Evolutionary conservation across 1,139 yeast genomes (phyloP).

Genomic region (Cylindricascospora bacillispora): DNA sequence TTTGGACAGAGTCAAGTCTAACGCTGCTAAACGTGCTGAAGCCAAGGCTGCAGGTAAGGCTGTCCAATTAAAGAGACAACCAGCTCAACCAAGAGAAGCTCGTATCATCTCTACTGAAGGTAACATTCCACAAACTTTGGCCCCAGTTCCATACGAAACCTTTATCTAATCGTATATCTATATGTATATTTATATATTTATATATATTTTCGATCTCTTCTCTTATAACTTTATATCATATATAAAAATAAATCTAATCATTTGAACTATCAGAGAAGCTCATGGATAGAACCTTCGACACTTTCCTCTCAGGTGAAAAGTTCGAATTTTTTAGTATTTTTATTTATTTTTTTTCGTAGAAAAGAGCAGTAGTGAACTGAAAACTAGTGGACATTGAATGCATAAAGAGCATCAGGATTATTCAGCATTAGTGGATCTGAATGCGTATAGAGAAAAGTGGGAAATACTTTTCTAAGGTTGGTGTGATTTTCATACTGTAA

Average conservation of each 20-base stretch:
- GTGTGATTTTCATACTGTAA: too few relatives aligned
- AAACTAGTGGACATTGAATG: too few relatives aligned
- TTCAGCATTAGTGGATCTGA: too few relatives aligned
- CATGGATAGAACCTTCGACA: too few relatives aligned
- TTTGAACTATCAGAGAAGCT: too few relatives aligned
- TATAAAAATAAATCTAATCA: not conserved
- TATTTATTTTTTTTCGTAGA: too few relatives aligned
- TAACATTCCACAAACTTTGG: constrained; percentile 90
- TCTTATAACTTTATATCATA: not conserved
- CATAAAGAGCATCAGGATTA: too few relatives aligned
- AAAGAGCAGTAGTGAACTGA: too few relatives aligned
- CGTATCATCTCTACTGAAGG: constrained; percentile 67
- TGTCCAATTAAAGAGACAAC: constrained; percentile 93
- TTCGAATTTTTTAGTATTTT: too few relatives aligned
- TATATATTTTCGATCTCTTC: not conserved
- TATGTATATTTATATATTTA: not conserved
- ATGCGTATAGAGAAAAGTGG: too few relatives aligned
- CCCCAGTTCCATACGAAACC: constrained; percentile 99
- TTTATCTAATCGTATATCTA: constrained; percentile 53
- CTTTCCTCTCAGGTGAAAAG: too few relatives aligned
- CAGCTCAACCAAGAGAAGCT: constrained; percentile 93
- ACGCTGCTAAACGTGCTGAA: constrained; percentile 86
- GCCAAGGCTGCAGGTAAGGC: constrained; percentile 92
- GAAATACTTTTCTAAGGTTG: too few relatives aligned
- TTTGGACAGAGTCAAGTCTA: constrained; percentile 93